Conservation (phyloP, 805 yeast genomes). For the Wickerhamomyces strasburgensis region DNA sequence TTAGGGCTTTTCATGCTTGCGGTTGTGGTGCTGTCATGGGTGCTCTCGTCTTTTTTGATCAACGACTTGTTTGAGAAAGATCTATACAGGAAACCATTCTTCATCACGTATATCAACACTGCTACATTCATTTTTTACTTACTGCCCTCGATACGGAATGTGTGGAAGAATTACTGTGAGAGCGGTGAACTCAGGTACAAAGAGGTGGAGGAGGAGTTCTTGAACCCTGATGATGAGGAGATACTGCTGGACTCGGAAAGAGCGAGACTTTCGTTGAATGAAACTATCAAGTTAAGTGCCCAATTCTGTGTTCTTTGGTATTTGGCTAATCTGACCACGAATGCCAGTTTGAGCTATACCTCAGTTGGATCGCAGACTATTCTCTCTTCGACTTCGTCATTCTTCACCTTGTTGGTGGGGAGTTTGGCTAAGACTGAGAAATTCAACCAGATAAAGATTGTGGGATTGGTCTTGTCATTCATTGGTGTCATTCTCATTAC, state of each 20-base stretch:
- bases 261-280: conserved; percentile 37
- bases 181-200: conserved; percentile 26
- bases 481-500: conserved; percentile 80
- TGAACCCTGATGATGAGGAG: conserved; percentile 25
- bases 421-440: conserved; percentile 64
- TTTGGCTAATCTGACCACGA: conserved; percentile 80
- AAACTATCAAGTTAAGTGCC: conserved; percentile 69
- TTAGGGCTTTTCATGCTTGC: conserved; percentile 70
- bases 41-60: conserved; percentile 78
- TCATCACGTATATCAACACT: conserved; percentile 89
- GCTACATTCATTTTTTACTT: conserved; percentile 77
- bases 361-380: conserved; percentile 94
- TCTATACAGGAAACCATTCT: conserved; percentile 80
- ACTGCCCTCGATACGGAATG: conserved; percentile 44
- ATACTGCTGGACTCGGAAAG: conserved; percentile 16
- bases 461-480: conserved; percentile 68
- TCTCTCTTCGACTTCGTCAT: conserved; percentile 84
- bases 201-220: conserved; percentile 21
- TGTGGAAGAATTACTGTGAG: conserved; percentile 23
- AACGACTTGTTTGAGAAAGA: conserved; percentile 68
- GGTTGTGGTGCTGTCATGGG: conserved; percentile 86
- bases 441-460: conserved; percentile 57
- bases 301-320: conserved; percentile 91
- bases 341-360: conserved; percentile 82
- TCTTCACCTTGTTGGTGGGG: conserved; percentile 86